phyloP scores from a whole-genome alignment of 225 moss, liverwort and hornwort species.

The Takakia lepidozioides region DNA sequence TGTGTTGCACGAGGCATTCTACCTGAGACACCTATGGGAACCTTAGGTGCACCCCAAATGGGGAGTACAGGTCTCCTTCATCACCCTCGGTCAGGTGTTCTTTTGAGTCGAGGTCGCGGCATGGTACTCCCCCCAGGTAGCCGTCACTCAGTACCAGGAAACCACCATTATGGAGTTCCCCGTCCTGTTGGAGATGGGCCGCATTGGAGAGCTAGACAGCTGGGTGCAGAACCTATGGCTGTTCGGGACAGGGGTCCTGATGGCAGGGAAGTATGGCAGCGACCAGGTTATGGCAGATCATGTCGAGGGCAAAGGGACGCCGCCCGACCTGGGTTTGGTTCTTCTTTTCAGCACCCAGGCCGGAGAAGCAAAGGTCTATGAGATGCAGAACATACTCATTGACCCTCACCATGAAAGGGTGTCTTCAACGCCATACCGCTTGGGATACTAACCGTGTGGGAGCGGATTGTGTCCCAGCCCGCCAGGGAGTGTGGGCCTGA shows the following conservation, averaged over 20 bases:
- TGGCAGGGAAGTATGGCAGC: slow-evolving; percentile 44
- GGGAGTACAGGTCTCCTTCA: slow-evolving; percentile 29
- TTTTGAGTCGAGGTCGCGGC: slow-evolving; percentile 40
- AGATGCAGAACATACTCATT: too few relatives aligned
- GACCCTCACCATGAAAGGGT: too few relatives aligned
- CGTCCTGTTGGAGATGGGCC: slow-evolving; percentile 30
- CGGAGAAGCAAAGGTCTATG: slow-evolving; percentile 47
- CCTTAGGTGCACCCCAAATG: slow-evolving; percentile 22
- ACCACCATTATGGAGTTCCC: slow-evolving; percentile 21
- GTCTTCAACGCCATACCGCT: too few relatives aligned
- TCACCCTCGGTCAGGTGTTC: slow-evolving; percentile 36
- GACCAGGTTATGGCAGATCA: slow-evolving; percentile 35
- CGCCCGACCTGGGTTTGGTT: slow-evolving; percentile 51
- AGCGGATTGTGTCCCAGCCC: too few relatives aligned
- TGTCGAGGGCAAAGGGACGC: slow-evolving; percentile 56
- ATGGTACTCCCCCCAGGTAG: slow-evolving; percentile 25
- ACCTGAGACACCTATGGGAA: slow-evolving; percentile 46
- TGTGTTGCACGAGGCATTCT: slow-evolving; percentile 79
- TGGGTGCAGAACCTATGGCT: slow-evolving; percentile 9
- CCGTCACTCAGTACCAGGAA: slow-evolving; percentile 39
- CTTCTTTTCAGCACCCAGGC: slow-evolving; percentile 46
- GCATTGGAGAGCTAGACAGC: slow-evolving; percentile 37
- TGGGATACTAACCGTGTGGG: too few relatives aligned
- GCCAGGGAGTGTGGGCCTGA: too few relatives aligned
- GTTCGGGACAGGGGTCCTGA: slow-evolving; percentile 36